phyloP scores from a whole-genome alignment of 73 alveolate genomes.

The Paramecium sonneborni region DNA sequence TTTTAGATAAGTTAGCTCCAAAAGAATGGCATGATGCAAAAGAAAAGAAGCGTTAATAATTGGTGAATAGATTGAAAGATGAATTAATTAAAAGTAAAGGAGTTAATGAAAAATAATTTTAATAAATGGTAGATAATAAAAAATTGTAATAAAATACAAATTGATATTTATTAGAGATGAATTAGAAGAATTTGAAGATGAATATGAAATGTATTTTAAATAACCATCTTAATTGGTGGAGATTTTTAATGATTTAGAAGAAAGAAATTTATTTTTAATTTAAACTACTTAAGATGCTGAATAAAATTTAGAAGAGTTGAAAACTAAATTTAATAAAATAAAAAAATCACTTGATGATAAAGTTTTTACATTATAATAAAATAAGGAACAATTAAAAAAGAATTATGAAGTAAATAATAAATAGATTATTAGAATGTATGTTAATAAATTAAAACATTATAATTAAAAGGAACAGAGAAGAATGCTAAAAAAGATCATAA shows the following conservation, averaged over 20 bases:
- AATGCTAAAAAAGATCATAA: constrained; percentile 43
- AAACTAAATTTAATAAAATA: constrained; percentile 39
- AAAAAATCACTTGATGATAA: background rate
- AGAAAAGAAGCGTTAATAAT: constrained; percentile 49
- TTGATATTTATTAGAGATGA: background rate
- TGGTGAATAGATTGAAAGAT: constrained; percentile 5
- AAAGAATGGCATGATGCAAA: constrained; percentile 66
- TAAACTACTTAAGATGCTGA: constrained; percentile 60
- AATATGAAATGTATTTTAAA: constrained; percentile 61
- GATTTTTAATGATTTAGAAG: constrained; percentile 63
- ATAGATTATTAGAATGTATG: background rate
- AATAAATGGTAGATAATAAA: constrained; percentile 19
- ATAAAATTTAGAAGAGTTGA: constrained; percentile 60
- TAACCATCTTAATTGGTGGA: constrained; percentile 51
- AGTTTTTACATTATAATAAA: background rate
- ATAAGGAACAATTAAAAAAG: background rate
- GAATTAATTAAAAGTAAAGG: constrained; percentile 46
- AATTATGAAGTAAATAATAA: constrained; percentile 18
- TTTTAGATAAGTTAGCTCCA: constrained; percentile 64
- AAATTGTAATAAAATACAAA: background rate
- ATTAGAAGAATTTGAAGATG: constrained; percentile 60
- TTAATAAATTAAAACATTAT: background rate
- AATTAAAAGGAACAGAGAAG: constrained; percentile 39
- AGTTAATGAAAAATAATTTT: background rate
- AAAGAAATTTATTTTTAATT: constrained; percentile 59